A percentile compares a stretch with the other conserved stretches of the same genome.
Evolutionary conservation across 805 yeast species (phyloP).

Genomic region (Ascoidea tarda): DNA sequence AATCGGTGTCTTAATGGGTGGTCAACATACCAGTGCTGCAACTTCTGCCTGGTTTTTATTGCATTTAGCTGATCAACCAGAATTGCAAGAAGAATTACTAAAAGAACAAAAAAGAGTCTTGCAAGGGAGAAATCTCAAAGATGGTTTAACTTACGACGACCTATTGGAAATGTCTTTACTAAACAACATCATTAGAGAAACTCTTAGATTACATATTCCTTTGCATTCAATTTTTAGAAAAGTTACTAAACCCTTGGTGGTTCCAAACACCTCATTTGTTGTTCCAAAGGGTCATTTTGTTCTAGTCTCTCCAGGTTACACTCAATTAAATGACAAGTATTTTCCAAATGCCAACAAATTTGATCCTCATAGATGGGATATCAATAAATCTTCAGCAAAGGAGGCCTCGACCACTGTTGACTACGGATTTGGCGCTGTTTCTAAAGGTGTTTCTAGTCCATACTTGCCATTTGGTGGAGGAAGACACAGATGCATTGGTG

Average conservation of each 20-base stretch:
- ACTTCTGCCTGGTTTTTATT: constrained; percentile 92
- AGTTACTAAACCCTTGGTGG: constrained; percentile 63
- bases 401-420: constrained; percentile 37
- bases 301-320: constrained; percentile 86
- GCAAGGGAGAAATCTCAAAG: constrained; percentile 26
- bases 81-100: constrained; percentile 69
- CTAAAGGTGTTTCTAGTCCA: constrained; percentile 93
- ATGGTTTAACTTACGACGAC: constrained; percentile 67
- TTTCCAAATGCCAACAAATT: constrained; percentile 65
- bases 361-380: constrained; percentile 83
- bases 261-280: constrained; percentile 66
- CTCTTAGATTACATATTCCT: constrained; percentile 92
- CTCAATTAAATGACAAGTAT: constrained; percentile 61
- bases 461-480: constrained; percentile 99
- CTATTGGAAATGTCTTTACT: constrained; percentile 70
- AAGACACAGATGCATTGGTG: constrained; percentile 98
- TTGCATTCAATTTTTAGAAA: constrained; percentile 91
- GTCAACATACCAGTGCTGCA: constrained; percentile 95
- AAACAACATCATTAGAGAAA: constrained; percentile 79
- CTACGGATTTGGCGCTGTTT: constrained; percentile 93
- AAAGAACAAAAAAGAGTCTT: constrained; percentile 59
- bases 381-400: constrained; percentile 19
- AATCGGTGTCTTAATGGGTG: constrained; percentile 97
- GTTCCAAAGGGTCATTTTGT: constrained; percentile 87
- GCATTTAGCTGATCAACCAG: constrained; percentile 80